Evolutionary conservation across 2,329 filamentous ascomycete species (phyloP).

Genomic region (Aureobasidium sp.): DNA sequence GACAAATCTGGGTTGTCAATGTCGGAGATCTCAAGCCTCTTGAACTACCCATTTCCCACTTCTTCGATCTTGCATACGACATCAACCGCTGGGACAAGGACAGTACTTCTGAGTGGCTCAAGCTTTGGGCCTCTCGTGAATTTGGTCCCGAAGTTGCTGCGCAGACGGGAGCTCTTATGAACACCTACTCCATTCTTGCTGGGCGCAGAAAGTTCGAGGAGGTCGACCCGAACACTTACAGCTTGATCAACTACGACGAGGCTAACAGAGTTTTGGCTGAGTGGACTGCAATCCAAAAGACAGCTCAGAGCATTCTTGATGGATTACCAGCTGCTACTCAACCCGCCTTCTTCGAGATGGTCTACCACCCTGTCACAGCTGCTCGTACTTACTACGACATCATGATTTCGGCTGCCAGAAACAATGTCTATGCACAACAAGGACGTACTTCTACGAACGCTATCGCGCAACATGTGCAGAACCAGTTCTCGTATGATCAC

Average conservation of each 20-base stretch:
- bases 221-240: slow-evolving; percentile 50
- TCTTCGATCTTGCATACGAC: slow-evolving; percentile 60
- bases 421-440: slow-evolving; percentile 48
- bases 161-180: slow-evolving; percentile 43
- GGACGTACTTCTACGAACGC: slow-evolving; percentile 49
- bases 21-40: slow-evolving; percentile 58
- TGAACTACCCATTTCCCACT: slow-evolving; percentile 58
- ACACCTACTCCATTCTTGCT: slow-evolving; percentile 49
- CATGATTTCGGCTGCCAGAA: slow-evolving; percentile 42
- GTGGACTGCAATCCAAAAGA: slow-evolving; percentile 45
- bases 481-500: slow-evolving; percentile 48
- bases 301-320: slow-evolving; percentile 50
- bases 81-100: slow-evolving; percentile 47
- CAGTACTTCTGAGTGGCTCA: slow-evolving; percentile 48
- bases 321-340: slow-evolving; percentile 41
- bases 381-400: slow-evolving; percentile 49
- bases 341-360: slow-evolving; percentile 54
- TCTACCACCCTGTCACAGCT: slow-evolving; percentile 52
- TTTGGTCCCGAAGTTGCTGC: slow-evolving; percentile 44
- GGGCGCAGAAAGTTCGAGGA: slow-evolving; percentile 55
- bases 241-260: slow-evolving; percentile 55
- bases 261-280: slow-evolving; percentile 48
- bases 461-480: slow-evolving; percentile 43
- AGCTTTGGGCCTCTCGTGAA: slow-evolving; percentile 48
- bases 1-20: slow-evolving; percentile 58